A percentile compares a stretch with the other conserved stretches of the same genome.
phyloP scores from a whole-genome alignment of 73 alveolate genomes.

The Durusdinium trenchii region DNA sequence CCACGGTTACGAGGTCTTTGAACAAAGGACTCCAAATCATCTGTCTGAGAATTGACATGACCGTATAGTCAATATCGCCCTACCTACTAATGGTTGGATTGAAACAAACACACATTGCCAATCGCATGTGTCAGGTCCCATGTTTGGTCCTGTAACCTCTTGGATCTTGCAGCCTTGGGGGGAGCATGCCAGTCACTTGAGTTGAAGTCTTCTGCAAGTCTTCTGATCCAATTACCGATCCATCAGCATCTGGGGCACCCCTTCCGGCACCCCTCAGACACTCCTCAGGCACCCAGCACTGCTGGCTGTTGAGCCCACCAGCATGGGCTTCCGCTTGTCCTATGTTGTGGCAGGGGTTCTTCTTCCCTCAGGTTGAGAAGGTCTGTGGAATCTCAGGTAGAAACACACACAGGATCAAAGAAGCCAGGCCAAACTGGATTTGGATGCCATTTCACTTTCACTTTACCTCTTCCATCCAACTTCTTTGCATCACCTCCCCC shows the following conservation, averaged over 20 bases:
- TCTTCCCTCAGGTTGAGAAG: not conserved
- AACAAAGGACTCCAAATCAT: too few species aligned
- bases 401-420: not conserved
- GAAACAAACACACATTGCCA: too few species aligned
- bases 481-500: too few species aligned
- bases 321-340: constrained; percentile 70
- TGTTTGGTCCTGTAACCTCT: too few species aligned
- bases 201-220: not conserved
- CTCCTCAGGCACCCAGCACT: not conserved
- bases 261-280: too few species aligned
- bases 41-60: too few species aligned
- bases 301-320: constrained; percentile 40
- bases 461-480: not conserved
- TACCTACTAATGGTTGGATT: too few species aligned
- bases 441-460: not conserved
- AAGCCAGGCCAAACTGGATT: not conserved
- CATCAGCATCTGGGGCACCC: not conserved
- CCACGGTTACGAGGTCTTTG: too few species aligned
- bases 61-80: too few species aligned
- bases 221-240: not conserved
- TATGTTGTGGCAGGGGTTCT: not conserved
- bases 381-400: not conserved
- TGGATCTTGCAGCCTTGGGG: too few species aligned
- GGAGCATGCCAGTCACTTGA: too few species aligned
- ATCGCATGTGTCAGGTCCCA: too few species aligned